Percentiles rank a stretch among this genome's conserved stretches.
Evolutionary conservation across 441 rosid species (phyloP).

Genomic region (Sinapis alba): DNA sequence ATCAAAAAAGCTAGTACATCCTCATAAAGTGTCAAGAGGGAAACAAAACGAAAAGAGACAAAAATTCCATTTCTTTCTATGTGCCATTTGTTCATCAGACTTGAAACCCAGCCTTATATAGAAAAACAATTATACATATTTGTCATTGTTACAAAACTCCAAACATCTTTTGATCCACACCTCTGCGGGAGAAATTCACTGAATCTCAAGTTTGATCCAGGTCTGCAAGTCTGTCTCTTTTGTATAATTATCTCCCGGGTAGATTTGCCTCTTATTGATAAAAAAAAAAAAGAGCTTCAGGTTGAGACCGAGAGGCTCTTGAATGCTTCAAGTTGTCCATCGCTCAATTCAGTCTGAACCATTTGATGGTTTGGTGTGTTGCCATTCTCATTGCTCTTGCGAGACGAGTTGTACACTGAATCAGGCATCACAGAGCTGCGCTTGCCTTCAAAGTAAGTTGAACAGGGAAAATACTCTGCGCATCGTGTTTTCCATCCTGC

Average conservation of each 20-base stretch:
- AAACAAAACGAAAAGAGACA: no score
- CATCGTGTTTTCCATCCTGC: constrained; percentile 95
- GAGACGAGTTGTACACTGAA: constrained; percentile 50
- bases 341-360: constrained; percentile 52
- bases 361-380: constrained; percentile 43
- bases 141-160: constrained; percentile 40
- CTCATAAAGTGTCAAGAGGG: no score
- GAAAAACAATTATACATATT: constrained; percentile 40
- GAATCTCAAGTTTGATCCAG: constrained; percentile 4
- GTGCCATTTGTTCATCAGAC: constrained; percentile 10
- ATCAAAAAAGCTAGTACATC: no score
- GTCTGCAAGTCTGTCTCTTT: constrained; percentile 17
- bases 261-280: constrained; percentile 29
- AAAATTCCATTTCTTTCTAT: no score
- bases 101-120: constrained; percentile 32
- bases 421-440: constrained; percentile 60
- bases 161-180: constrained; percentile 31
- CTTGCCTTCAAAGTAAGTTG: constrained; percentile 86
- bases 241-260: constrained; percentile 17
- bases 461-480: constrained; percentile 69
- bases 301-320: constrained; percentile 68
- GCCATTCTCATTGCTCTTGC: constrained; percentile 60
- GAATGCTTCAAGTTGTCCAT: constrained; percentile 79
- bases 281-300: constrained; percentile 26
- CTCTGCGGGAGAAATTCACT: constrained; percentile 11